Base-by-base conservation (phyloP, 2,329 filamentous ascomycete genomes). In the Colletotrichum abscissum region DNA sequence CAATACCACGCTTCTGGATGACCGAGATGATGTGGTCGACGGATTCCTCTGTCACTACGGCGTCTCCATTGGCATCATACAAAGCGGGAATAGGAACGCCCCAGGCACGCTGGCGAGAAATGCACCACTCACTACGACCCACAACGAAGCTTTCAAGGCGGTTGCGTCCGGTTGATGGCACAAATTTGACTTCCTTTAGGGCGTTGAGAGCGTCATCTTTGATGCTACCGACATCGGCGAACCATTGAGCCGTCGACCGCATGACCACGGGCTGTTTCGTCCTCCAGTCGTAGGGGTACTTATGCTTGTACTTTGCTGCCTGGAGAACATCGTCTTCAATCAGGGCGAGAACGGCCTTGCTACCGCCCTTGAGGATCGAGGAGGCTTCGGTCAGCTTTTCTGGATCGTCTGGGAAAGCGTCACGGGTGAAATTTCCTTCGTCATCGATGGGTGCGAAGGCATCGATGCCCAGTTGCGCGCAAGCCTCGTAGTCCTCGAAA, bases 241-340 rank as follows among this genome's bases (percentile, higher is more conserved):
- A 99, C 97, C 97, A 99, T 83, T 99, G 97, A 49, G 95, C 94
- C 0, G 97, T 99, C 4, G 97, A 96, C 76, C 97, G 88, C 42
- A 97, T 91, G 73, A 99, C 95, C 63, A 99, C 92, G 1, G 97
- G 97, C 76, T 93, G 88, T 83, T 98, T 99, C 0, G 96, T 97
- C 67, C 97, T 90, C 97, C 97, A 99, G 83, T 99, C 97, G 77
- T 98, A 98, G 0, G 97, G 97, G 80, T 98, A 98, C 82, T 98
- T 98, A 86, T 99, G 97, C 65, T 88, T 88, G 80, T 96, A 93
- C 69, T 87, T 87, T 77, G 97, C 93, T 4, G 89, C 89, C 52
- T 88, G 88, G 54, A 98, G 84, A 4, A 98, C 88, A 73, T 91
- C 85, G 0, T 88, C 85, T 30, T 87, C 84, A 2, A 98, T 86